Evolutionary conservation across 805 yeast species (phyloP).

Genomic region (Schwanniomyces sp.): DNA sequence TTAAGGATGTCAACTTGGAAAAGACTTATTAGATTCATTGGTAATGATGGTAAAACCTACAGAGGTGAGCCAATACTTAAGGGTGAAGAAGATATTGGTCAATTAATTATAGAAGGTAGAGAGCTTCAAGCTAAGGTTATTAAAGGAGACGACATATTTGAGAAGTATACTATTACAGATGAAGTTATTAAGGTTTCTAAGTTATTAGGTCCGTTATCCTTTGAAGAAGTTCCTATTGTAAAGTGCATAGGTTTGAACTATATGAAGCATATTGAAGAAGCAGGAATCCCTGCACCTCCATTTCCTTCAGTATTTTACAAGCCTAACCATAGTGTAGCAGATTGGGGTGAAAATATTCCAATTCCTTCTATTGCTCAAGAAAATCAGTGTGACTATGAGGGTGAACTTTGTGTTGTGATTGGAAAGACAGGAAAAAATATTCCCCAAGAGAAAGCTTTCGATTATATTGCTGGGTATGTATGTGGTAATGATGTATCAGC

Average conservation of each 20-base stretch:
- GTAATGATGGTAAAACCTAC: conserved; percentile 42
- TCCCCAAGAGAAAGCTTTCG: conserved; percentile 41
- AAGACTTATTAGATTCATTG: conserved; percentile 45
- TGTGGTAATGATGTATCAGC: conserved; percentile 59
- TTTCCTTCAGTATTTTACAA: conserved; percentile 54
- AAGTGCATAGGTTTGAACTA: conserved; percentile 56
- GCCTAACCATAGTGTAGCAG: conserved; percentile 46
- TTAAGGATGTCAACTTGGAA: conserved; percentile 3
- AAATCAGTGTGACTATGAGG: conserved; percentile 50
- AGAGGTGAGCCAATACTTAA: conserved; percentile 50
- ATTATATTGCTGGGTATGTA: conserved; percentile 51
- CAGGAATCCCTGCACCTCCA: conserved; percentile 41
- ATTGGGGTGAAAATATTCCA: conserved; percentile 41
- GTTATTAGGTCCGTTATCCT: conserved; percentile 8
- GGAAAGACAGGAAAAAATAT: conserved; percentile 51
- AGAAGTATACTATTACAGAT: conserved; percentile 33
- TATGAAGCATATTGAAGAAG: conserved; percentile 41
- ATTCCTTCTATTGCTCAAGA: conserved; percentile 44
- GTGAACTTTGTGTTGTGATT: conserved; percentile 53
- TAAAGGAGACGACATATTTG: conserved; percentile 49
- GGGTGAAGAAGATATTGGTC: conserved; percentile 26
- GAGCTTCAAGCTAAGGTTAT: conserved; percentile 43
- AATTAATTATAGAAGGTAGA: conserved; percentile 20
- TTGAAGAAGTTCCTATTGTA: conserved; percentile 23
- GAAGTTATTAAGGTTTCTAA: conserved; percentile 17